A percentile compares a stretch with the other conserved stretches of the same genome.
These are phyloP conservation scores for Panicum hallii DNA, from an alignment of 202 grass and related monocot species.

Conservation along the genomic window DNA sequence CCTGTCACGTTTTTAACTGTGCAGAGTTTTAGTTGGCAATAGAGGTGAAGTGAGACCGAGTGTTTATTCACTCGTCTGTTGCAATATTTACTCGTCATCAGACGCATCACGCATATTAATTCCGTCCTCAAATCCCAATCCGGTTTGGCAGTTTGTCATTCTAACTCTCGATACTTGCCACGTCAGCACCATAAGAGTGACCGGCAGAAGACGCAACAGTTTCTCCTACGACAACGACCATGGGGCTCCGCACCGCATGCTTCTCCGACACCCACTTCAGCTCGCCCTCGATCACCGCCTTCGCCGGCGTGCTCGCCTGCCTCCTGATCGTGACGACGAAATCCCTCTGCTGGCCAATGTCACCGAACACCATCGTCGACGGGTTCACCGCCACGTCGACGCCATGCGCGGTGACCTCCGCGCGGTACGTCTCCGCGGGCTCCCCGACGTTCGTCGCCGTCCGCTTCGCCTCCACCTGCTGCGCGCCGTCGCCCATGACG, in stretches of 20 bases:
- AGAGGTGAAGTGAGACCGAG: no score
- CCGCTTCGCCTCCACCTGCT: conserved; percentile 15
- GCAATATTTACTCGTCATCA: no score
- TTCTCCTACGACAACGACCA: conserved; percentile 37
- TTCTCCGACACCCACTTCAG: conserved; percentile 40
- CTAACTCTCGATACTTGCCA: neutral
- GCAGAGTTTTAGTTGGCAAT: no score
- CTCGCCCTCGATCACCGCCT: conserved; percentile 32
- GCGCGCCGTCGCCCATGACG: neutral
- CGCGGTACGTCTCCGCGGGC: conserved; percentile 27
- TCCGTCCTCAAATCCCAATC: no score
- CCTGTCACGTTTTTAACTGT: no score
- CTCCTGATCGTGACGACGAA: conserved; percentile 38
- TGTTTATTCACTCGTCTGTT: no score
- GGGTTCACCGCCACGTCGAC: conserved; percentile 41
- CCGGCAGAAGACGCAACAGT: neutral
- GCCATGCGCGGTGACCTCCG: conserved; percentile 2
- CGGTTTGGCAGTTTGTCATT: neutral
- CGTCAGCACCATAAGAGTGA: neutral
- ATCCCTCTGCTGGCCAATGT: conserved; percentile 16
- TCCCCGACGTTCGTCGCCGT: conserved; percentile 61
- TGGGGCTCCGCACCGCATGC: conserved; percentile 34
- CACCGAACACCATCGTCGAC: conserved; percentile 28
- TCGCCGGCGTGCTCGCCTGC: neutral
- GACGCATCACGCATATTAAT: no score